A percentile compares a stretch with the other conserved stretches of the same genome.
Conservation (phyloP, 2,329 filamentous ascomycete genomes). For the Teratosphaeria gauchensis region DNA sequence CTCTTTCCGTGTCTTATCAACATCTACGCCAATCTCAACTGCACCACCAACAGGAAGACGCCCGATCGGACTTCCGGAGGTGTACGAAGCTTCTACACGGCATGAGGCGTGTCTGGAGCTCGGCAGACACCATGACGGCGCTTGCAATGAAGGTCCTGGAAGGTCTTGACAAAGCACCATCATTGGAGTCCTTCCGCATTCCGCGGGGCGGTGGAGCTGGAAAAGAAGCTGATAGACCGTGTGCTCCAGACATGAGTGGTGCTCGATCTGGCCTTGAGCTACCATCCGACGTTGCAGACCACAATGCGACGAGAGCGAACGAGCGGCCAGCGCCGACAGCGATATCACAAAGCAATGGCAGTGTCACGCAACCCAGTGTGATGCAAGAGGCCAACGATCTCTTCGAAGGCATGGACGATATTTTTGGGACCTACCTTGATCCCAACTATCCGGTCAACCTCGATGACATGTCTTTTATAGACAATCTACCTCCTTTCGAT, state of each 20-base stretch:
- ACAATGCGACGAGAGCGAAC: slow-evolving; percentile 2
- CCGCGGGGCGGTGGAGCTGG: slow-evolving; percentile 1
- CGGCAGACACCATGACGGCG: slow-evolving; percentile 36
- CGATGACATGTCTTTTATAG: slow-evolving; percentile 24
- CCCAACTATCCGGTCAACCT: slow-evolving; percentile 26
- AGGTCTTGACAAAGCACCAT: slow-evolving; percentile 19
- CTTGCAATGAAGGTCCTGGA: slow-evolving; percentile 24
- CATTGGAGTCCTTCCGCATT: slow-evolving; percentile 20
- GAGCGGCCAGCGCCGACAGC: background rate
- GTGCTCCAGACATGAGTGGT: slow-evolving; percentile 2
- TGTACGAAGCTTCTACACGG: slow-evolving; percentile 36
- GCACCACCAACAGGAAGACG: slow-evolving; percentile 37
- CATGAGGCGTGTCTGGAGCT: slow-evolving; percentile 36
- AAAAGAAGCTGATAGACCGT: slow-evolving; percentile 1
- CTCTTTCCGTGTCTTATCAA: slow-evolving; percentile 48
- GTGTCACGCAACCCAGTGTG: slow-evolving; percentile 1
- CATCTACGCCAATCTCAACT: slow-evolving; percentile 45
- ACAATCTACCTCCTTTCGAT: slow-evolving; percentile 17
- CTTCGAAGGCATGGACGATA: slow-evolving; percentile 26
- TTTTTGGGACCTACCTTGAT: slow-evolving; percentile 25
- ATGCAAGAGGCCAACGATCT: slow-evolving; percentile 6
- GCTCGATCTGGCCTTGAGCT: slow-evolving; percentile 2
- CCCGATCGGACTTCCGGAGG: slow-evolving; percentile 35
- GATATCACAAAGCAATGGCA: background rate
- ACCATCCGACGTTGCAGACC: background rate